Percentiles rank a stretch among this genome's conserved stretches.
These are phyloP conservation scores for Fraxinus platypoda DNA, from an alignment of 305 asterid species.

Conservation along the genomic window DNA sequence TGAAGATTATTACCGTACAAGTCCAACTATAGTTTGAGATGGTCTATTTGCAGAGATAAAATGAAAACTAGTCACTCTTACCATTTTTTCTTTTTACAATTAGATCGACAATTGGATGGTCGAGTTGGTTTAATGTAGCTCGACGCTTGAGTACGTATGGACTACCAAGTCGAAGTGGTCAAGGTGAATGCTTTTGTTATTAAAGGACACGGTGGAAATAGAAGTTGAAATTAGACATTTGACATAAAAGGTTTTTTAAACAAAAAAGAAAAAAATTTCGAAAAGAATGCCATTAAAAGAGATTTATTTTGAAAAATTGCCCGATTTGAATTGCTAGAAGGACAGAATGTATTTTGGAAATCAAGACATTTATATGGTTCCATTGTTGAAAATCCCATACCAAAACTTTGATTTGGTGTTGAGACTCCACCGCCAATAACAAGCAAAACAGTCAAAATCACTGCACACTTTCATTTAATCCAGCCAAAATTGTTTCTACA, in stretches of 20 bases:
- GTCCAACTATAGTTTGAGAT: neutral
- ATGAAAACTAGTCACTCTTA: neutral
- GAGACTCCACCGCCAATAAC: conserved; percentile 27
- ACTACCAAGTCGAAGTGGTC: neutral
- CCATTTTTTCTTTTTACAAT: neutral
- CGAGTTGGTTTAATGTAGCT: neutral
- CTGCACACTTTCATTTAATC: neutral
- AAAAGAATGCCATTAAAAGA: neutral
- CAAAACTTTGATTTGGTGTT: conserved; percentile 33
- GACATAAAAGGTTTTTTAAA: neutral
- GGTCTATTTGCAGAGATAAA: neutral
- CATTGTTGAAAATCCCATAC: conserved; percentile 30
- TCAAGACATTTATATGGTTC: conserved; percentile 7
- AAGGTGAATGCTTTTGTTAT: neutral
- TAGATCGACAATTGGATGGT: neutral
- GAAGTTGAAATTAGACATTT: neutral
- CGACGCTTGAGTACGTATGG: neutral
- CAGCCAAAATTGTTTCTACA: too few species aligned
- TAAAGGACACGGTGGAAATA: neutral
- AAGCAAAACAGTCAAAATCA: neutral
- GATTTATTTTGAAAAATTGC: neutral
- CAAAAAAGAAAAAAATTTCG: neutral
- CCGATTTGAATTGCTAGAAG: neutral
- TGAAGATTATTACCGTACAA: neutral
- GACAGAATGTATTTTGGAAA: neutral